A percentile compares a stretch with the other conserved stretches of the same genome.
These are phyloP conservation scores for Paxillus involutus DNA, from an alignment of 768 basidiomycete genomes.

Conservation along the genomic window DNA sequence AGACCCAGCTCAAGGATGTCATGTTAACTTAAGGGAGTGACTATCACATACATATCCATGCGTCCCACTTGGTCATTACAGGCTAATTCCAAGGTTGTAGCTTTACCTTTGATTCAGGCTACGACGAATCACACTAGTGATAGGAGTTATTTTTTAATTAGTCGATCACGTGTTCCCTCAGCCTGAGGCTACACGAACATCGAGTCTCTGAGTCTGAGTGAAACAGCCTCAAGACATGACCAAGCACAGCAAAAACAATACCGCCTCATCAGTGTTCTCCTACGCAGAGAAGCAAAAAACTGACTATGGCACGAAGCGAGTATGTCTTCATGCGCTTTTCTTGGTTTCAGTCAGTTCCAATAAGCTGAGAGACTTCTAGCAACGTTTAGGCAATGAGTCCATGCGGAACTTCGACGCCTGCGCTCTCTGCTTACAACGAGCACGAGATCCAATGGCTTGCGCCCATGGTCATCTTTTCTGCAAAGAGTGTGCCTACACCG, in stretches of 20 bases:
- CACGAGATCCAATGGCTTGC: constrained; percentile 83
- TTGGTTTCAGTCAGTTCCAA: neutral
- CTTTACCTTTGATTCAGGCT: neutral
- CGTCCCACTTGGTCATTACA: too few relatives aligned
- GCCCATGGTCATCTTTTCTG: constrained; percentile 90
- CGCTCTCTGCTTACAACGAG: constrained; percentile 80
- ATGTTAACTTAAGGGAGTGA: constrained; percentile 7
- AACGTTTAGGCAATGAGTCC: constrained; percentile 74
- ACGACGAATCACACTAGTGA: too few relatives aligned
- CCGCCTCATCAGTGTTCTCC: constrained; percentile 85
- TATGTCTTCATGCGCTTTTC: constrained; percentile 30
- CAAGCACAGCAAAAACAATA: constrained; percentile 89
- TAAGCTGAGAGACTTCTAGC: constrained; percentile 18
- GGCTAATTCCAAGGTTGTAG: neutral
- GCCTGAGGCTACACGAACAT: neutral
- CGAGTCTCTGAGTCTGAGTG: neutral
- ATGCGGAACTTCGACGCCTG: constrained; percentile 94
- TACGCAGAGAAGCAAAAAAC: constrained; percentile 84
- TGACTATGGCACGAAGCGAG: constrained; percentile 80
- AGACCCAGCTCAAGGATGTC: constrained; percentile 44
- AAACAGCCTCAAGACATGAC: constrained; percentile 50
- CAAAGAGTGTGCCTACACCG: constrained; percentile 89
- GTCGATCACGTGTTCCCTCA: neutral
- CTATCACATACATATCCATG: neutral
- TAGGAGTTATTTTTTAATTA: neutral